Percentiles rank a stretch among this genome's conserved stretches.
These are phyloP conservation scores for Schizothecium vesticola DNA, from an alignment of 495 filamentous ascomycete species.

Conservation along the genomic window DNA sequence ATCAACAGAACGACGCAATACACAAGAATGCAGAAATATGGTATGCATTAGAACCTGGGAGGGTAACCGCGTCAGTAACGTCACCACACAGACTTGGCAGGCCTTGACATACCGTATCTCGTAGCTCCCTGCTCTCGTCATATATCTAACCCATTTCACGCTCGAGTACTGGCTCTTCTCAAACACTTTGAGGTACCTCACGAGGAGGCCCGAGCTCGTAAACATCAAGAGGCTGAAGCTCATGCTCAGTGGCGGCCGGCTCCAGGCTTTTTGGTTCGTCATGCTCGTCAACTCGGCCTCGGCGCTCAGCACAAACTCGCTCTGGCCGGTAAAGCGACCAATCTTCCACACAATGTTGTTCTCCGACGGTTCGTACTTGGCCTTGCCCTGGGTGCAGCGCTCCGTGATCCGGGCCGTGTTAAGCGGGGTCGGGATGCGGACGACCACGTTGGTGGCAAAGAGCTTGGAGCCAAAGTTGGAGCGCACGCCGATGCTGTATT, in stretches of 20 bases:
- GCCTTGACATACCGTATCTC: conserved; percentile 57
- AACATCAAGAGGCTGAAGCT: conserved; percentile 97
- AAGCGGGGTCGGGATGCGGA: conserved; percentile 90
- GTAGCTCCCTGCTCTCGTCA: conserved; percentile 88
- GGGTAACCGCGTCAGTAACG: not conserved
- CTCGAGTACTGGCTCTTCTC: conserved; percentile 98
- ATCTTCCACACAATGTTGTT: conserved; percentile 99
- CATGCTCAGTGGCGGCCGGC: conserved; percentile 82
- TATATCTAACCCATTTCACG: conserved; percentile 99
- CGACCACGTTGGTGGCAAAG: conserved; percentile 95
- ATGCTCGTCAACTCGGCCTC: conserved; percentile 91
- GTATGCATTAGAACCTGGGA: conserved; percentile 18
- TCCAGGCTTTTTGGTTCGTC: conserved; percentile 99
- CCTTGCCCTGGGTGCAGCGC: conserved; percentile 88
- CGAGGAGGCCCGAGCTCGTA: conserved; percentile 84
- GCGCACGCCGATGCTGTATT: conserved; percentile 96
- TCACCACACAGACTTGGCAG: not conserved
- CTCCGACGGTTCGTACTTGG: conserved; percentile 96
- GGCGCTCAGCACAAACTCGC: conserved; percentile 89
- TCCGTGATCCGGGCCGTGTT: conserved; percentile 96
- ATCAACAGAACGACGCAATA: not conserved
- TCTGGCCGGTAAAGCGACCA: conserved; percentile 88
- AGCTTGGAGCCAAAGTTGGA: conserved; percentile 95
- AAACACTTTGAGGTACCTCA: conserved; percentile 97
- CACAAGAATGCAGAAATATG: not conserved